Evolutionary conservation across 2,329 filamentous ascomycete genomes (phyloP).

Genomic region (Alternaria brassicicola): DNA sequence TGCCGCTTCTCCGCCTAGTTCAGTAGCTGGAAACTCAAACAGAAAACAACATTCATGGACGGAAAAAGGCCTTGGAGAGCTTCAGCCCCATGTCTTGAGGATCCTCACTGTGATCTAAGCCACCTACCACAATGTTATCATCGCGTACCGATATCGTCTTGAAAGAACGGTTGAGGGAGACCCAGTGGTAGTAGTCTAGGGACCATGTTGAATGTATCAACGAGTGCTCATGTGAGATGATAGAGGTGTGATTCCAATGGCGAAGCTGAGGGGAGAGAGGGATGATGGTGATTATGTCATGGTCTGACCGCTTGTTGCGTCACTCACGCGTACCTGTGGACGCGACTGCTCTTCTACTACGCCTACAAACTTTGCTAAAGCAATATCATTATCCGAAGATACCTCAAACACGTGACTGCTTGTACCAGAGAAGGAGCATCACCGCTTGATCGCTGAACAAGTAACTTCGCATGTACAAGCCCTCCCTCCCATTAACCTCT

Average conservation of each 20-base stretch:
- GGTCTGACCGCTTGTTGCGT: neutral
- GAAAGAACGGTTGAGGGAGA: conserved; percentile 11
- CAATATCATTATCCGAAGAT: neutral
- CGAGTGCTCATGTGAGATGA: neutral
- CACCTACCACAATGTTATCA: neutral
- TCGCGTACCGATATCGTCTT: conserved; percentile 3
- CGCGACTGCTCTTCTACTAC: neutral
- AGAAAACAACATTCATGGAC: neutral
- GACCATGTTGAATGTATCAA: neutral
- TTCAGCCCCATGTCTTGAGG: neutral
- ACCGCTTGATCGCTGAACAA: neutral
- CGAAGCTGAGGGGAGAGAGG: neutral
- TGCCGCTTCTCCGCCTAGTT: neutral
- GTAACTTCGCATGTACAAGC: neutral
- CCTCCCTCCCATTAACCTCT: neutral
- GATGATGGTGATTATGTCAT: neutral
- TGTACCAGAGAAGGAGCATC: neutral
- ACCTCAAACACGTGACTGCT: neutral
- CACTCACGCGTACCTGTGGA: neutral
- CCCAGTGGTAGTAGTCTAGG: neutral
- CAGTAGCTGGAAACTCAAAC: neutral
- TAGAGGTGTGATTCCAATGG: too few species aligned
- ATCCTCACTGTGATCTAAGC: neutral
- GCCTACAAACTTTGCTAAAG: neutral
- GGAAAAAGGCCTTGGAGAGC: neutral